These are phyloP conservation scores for Aspergillus latus DNA, from an alignment of 2,329 filamentous ascomycete genomes.

Conservation along the genomic window DNA sequence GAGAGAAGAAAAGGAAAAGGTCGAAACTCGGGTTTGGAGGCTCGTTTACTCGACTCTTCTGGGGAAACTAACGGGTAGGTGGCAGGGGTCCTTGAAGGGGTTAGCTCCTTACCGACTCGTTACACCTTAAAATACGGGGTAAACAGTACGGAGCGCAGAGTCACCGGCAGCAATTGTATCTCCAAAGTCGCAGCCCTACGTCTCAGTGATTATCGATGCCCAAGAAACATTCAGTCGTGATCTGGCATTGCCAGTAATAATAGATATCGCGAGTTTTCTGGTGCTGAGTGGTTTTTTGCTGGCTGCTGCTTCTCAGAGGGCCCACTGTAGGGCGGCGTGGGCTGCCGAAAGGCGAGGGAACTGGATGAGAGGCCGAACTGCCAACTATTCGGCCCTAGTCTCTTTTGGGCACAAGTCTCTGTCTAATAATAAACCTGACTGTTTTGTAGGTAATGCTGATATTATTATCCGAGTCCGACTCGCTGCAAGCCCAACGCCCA, in stretches of 20 bases:
- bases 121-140: neutral
- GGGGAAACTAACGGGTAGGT: neutral
- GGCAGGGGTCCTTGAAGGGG: neutral
- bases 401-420: neutral
- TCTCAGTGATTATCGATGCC: neutral
- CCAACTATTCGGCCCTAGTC: conserved; percentile 6
- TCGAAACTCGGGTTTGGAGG: neutral
- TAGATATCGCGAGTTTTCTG: conserved; percentile 1
- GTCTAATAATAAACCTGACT: conserved; percentile 11
- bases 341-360: conserved; percentile 21
- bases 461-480: conserved; percentile 1
- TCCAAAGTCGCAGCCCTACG: neutral
- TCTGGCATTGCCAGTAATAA: conserved; percentile 5
- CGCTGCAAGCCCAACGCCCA: neutral
- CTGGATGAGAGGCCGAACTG: conserved; percentile 5
- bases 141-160: neutral
- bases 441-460: conserved; percentile 1
- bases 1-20: neutral
- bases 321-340: conserved; percentile 26
- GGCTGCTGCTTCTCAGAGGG: conserved; percentile 12
- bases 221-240: neutral
- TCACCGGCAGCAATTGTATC: neutral
- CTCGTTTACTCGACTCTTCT: conserved; percentile 13
- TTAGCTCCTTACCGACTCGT: neutral
- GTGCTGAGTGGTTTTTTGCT: conserved; percentile 8